Evolutionary conservation across 257 asterid species (phyloP), one percentile per base, ranked within the genome.

Genomic region (Ilex asprella): DNA sequence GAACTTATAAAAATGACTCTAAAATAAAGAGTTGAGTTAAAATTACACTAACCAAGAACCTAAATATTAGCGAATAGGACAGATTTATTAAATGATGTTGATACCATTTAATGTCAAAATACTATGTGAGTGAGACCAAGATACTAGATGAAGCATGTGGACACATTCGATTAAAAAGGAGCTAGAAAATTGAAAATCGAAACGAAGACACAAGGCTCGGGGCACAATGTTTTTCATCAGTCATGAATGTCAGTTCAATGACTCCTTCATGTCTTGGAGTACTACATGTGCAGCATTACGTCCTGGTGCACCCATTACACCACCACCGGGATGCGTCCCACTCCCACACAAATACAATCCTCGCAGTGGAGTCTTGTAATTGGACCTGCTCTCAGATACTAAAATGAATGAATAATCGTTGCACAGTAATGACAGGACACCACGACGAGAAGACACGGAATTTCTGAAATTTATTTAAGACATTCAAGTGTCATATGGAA

Each of bases 251-350:
- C 66, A 62, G 10, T 16, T 43, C 43, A 43, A 30, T 46, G 68
- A 55, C 3, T 72, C 76, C 77, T 88, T 82, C 27, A 88, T 58
- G 69, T 91, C 97, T 66, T 80, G 85, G 78, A 86, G 74, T 39
- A 80, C 98, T 41, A 73, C 89, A 6, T 46, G 78, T 0, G 98
- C 97, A 53, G 96, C 92, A 41, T 86, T 86, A 44, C 96, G 97
- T 3, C 98, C 98, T 0, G 98, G 91, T 50, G 95, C 95, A 13
- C 93, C 98, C 97, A 89, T 92, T 16, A 92, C 98, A 2, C 97
- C 98, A 1, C 98, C 98, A 43, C 97, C 98, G 0, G 98, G 98
- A 77, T 92, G 98, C 14, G 97, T 77, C 43, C 98, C 97, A 51
- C 98, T 92, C 12, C 98, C 98, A 47, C 98, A 88, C 64, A 88